phyloP scores from a whole-genome alignment of 1,139 yeast genomes.

The Yamadazyma atmosphaerica region DNA sequence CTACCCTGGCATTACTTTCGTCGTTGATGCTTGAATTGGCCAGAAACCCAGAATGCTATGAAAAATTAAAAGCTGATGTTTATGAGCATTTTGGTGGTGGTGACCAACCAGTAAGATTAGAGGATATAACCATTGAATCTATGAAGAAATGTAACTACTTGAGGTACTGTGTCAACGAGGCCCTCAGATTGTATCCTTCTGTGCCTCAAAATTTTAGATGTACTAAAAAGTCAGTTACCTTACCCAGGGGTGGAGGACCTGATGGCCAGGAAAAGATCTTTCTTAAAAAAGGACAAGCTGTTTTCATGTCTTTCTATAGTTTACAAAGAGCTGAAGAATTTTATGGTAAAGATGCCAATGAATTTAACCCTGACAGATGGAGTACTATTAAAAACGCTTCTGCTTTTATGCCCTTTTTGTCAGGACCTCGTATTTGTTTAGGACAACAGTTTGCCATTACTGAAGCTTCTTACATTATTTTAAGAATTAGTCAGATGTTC shows the following conservation, averaged over 20 bases:
- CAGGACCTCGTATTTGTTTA: slow-evolving; percentile 47
- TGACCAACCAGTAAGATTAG: slow-evolving; percentile 12
- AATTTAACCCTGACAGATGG: slow-evolving; percentile 55
- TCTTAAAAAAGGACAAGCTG: slow-evolving; percentile 42
- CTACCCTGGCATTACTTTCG: slow-evolving; percentile 51
- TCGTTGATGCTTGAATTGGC: slow-evolving; percentile 43
- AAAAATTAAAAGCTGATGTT: slow-evolving; percentile 35
- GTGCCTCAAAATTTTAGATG: slow-evolving; percentile 52
- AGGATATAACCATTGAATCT: slow-evolving; percentile 37
- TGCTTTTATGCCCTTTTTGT: slow-evolving; percentile 45
- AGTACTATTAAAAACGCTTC: slow-evolving; percentile 23
- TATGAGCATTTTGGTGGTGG: slow-evolving; percentile 27
- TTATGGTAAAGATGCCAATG: slow-evolving; percentile 51
- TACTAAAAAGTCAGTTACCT: slow-evolving; percentile 42
- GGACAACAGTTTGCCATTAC: slow-evolving; percentile 50
- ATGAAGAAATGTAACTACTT: slow-evolving; percentile 52
- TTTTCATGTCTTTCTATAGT: slow-evolving; percentile 42
- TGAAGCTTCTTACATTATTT: slow-evolving; percentile 36
- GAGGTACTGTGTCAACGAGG: slow-evolving; percentile 49
- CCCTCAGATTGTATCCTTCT: slow-evolving; percentile 52
- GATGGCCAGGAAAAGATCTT: slow-evolving; percentile 43
- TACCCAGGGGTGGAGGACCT: slow-evolving; percentile 58
- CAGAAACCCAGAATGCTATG: slow-evolving; percentile 37
- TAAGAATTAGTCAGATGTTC: slow-evolving; percentile 22
- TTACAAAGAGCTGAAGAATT: slow-evolving; percentile 40